Conservation (phyloP, 106 monocot species). For the Allium fistulosum region DNA sequence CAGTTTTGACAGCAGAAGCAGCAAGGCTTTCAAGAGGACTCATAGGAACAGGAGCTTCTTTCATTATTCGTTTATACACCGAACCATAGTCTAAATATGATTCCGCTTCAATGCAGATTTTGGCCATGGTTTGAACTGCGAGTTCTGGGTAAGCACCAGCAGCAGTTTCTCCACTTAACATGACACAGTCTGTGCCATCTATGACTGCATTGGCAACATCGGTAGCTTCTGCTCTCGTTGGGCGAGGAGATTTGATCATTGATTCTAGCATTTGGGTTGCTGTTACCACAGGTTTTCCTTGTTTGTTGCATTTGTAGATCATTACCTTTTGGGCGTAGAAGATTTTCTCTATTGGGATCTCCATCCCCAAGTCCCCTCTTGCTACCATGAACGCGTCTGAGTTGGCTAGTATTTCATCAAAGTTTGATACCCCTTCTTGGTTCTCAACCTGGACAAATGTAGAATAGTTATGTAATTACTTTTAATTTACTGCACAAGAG, state of each 20-base stretch:
- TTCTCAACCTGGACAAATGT: conserved; percentile 41
- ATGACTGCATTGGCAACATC: conserved; percentile 69
- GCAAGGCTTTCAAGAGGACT: conserved; percentile 49
- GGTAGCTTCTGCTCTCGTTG: conserved; percentile 60
- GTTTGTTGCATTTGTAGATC: conserved; percentile 65
- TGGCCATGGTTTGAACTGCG: conserved; percentile 43
- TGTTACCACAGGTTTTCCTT: conserved; percentile 56
- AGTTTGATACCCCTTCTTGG: conserved; percentile 60
- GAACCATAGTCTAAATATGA: conserved; percentile 37
- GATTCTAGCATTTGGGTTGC: conserved; percentile 76
- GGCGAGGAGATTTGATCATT: conserved; percentile 73
- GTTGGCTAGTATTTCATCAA: conserved; percentile 45
- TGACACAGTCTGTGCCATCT: conserved; percentile 66
- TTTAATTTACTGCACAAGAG: too few species aligned
- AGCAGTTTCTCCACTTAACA: conserved; percentile 58
- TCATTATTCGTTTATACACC: conserved; percentile 35
- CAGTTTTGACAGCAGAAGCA: conserved; percentile 36
- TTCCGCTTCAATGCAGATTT: conserved; percentile 52
- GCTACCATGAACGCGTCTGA: conserved; percentile 56
- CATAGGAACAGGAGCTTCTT: conserved; percentile 36
- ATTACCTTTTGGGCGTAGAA: conserved; percentile 67
- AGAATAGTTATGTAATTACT: not conserved
- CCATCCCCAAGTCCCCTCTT: conserved; percentile 55
- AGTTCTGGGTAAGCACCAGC: conserved; percentile 51
- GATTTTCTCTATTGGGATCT: conserved; percentile 56